These are phyloP conservation scores for Trypanosoma scelopori DNA, from an alignment of 208 protist species.

Conservation along the genomic window DNA sequence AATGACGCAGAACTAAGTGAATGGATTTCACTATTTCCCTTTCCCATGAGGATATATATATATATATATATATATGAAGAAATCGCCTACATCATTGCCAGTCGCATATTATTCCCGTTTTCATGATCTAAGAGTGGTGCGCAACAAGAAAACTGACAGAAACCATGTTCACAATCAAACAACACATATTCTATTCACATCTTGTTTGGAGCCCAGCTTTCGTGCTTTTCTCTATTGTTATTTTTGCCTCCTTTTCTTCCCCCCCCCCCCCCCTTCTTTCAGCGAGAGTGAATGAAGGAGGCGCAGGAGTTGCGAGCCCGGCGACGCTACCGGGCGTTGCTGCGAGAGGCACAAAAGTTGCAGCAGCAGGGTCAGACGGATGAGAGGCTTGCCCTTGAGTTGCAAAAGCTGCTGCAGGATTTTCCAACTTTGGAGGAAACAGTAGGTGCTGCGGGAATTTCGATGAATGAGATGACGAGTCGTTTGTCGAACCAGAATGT, in stretches of 20 bases:
- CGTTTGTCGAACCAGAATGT: not conserved
- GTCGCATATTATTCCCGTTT: too few relatives aligned
- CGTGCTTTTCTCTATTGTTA: conserved; percentile 19
- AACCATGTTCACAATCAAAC: too few relatives aligned
- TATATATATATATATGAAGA: not conserved
- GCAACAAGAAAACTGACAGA: too few relatives aligned
- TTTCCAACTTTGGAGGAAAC: conserved; percentile 32
- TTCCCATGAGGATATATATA: not conserved
- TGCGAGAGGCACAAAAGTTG: conserved; percentile 39
- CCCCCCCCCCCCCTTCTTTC: too few relatives aligned
- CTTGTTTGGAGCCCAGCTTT: too few relatives aligned
- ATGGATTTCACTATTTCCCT: not conserved
- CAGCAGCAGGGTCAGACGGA: conserved; percentile 27
- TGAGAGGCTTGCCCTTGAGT: conserved; percentile 28
- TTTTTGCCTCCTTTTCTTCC: not conserved
- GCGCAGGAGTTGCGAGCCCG: conserved; percentile 33
- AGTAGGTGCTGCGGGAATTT: not conserved
- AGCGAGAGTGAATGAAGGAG: not conserved
- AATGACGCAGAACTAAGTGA: conserved; percentile 14
- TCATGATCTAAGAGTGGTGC: too few relatives aligned
- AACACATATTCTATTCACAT: too few relatives aligned
- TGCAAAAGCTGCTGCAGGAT: conserved; percentile 44
- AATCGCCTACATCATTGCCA: too few relatives aligned
- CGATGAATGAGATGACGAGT: not conserved
- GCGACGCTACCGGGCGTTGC: conserved; percentile 59